Base-by-base conservation (phyloP, 768 basidiomycete genomes). In the Tricholoma matsutake region DNA sequence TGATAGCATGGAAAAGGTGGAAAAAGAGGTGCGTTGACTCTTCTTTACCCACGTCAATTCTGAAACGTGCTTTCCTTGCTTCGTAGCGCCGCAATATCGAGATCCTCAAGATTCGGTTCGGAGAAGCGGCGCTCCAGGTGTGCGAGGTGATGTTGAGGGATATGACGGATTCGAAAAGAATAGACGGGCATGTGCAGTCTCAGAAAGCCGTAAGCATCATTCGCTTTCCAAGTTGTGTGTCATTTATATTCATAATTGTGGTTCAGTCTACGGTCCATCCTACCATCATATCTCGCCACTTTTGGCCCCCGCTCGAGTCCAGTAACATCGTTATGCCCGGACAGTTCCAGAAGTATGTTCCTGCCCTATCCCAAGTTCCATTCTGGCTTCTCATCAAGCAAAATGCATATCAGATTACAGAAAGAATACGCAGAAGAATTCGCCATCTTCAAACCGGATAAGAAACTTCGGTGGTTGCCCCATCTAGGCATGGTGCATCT, bases 141-240 rank as follows among this genome's bases (percentile, higher is more conserved):
- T 98, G 96, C 78, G 96, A 98, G 71, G 95, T 99, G 58, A 98
- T 99, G 97, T 77, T 98, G 69, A 92, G 88, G 69, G 97, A 99
- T 72, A 91, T 98, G 86, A 90, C 93, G 3, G 95, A 98, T 72
- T 97, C 96, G 41, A 89, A 87, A 68, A 84, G 94, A 34, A 91
- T 89, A 54, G 92, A 98, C 71, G 84, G 85, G n/a, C 89, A 91
- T 71, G 84, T 98, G 1, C 93, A 96, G 65, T 81, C 86, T 0
- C 86, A 91, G 68, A 81, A 81, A 54, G 61, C 77, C 53, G 93
- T 94, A 67, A 65, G 87, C 68, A 35, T 13, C 7, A 11, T 41
- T 55, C 59, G 13, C 14, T 32, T 54, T 18, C 25, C 35, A 16
- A 5, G 14, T 39, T 25, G 4, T 54, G 45, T 45, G 31, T 58